Percentiles rank a stretch among this genome's conserved stretches.
These are phyloP conservation scores for Papiliotrema laurentii DNA, from an alignment of 1,284 basidiomycete species.

Conservation along the genomic window DNA sequence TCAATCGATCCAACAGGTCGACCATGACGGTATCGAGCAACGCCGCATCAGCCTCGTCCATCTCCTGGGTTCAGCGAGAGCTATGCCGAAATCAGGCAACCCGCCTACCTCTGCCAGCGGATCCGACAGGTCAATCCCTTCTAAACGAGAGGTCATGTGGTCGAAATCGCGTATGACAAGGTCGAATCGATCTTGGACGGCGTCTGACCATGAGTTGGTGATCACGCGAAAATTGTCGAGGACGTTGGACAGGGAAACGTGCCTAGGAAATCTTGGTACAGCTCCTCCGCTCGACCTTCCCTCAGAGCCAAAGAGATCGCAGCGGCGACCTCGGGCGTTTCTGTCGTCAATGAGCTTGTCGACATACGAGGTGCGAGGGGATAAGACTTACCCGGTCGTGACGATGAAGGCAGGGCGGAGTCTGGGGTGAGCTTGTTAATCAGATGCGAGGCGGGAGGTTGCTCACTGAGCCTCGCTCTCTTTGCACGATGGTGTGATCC, in stretches of 20 bases:
- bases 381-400: too few relatives aligned
- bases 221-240: constrained; percentile 1
- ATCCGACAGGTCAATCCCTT: constrained; percentile 16
- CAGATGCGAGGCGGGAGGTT: too few relatives aligned
- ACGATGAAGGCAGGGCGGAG: too few relatives aligned
- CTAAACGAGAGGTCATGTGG: constrained; percentile 20
- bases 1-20: constrained; percentile 36
- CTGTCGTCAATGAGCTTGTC: constrained; percentile 5
- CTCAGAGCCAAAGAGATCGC: constrained; percentile 21
- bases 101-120: too few relatives aligned
- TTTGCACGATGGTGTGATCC: too few relatives aligned
- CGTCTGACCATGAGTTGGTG: constrained; percentile 19
- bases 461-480: too few relatives aligned
- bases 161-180: constrained; percentile 34
- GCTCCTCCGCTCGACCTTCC: constrained; percentile 9
- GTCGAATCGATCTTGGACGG: constrained; percentile 30
- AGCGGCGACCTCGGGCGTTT: constrained; percentile 21
- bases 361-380: too few relatives aligned
- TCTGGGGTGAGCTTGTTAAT: too few relatives aligned
- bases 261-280: constrained; percentile 33
- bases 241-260: neutral
- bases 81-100: neutral
- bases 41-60: constrained; percentile 9
- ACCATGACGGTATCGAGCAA: constrained; percentile 21
- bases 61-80: constrained; percentile 4